phyloP scores from a whole-genome alignment of 176 grass and related monocot species.

The Carex scoparia region DNA sequence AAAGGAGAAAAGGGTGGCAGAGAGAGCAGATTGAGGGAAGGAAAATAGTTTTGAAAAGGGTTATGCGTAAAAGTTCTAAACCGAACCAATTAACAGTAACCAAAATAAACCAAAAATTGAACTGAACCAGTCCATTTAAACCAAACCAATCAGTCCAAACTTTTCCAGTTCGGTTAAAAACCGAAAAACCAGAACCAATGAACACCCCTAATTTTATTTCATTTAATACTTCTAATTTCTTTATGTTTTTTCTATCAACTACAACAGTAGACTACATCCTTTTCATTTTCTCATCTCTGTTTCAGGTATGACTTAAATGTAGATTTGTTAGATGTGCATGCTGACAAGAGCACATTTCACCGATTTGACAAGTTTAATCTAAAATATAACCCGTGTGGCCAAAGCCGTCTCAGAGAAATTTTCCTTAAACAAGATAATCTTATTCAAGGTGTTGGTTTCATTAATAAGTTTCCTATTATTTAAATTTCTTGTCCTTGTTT shows the following conservation, averaged over 20 bases:
- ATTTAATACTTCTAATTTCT: background rate
- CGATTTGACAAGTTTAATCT: conserved; percentile 98
- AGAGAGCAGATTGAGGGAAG: too few species aligned
- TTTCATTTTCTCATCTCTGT: background rate
- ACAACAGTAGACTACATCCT: background rate
- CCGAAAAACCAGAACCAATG: too few species aligned
- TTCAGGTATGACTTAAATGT: conserved; percentile 94
- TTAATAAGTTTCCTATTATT: conserved; percentile 7
- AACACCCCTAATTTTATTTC: conserved; percentile 29
- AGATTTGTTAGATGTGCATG: conserved; percentile 94
- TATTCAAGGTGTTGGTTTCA: conserved; percentile 64
- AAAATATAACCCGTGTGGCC: conserved; percentile 95
- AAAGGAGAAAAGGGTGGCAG: too few species aligned
- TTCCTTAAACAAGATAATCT: conserved; percentile 97
- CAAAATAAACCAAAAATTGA: too few species aligned
- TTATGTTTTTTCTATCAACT: background rate
- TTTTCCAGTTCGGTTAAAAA: too few species aligned
- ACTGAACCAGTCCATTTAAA: too few species aligned
- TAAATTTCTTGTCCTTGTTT: conserved; percentile 2
- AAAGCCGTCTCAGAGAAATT: conserved; percentile 88
- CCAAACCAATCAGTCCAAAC: too few species aligned
- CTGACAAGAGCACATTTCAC: conserved; percentile 98
- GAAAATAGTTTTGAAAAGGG: too few species aligned
- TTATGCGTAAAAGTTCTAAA: too few species aligned
- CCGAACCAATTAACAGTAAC: too few species aligned